phyloP scores from a whole-genome alignment of 495 filamentous ascomycete genomes.

The Aspergillus cristatus region DNA sequence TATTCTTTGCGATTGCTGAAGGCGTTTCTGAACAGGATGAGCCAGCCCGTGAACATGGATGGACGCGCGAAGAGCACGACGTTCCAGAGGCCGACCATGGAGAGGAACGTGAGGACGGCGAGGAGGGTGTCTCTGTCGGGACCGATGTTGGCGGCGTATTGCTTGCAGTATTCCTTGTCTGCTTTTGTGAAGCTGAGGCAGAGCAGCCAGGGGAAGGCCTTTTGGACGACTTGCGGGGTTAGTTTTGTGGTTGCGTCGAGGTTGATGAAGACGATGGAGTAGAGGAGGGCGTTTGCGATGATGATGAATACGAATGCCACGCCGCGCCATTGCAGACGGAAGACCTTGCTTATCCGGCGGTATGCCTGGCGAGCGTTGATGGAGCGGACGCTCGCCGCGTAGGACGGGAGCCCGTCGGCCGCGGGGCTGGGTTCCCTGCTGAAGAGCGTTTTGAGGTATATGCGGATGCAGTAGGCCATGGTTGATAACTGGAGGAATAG shows the following conservation, averaged over 20 bases:
- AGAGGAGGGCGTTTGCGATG: constrained; percentile 81
- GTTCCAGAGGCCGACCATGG: constrained; percentile 78
- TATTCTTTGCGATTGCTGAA: constrained; percentile 56
- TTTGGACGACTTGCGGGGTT: constrained; percentile 41
- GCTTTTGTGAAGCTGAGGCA: constrained; percentile 56
- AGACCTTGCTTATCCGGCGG: constrained; percentile 69
- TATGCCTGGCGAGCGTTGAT: constrained; percentile 84
- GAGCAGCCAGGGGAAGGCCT: constrained; percentile 56
- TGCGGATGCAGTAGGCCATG: constrained; percentile 88
- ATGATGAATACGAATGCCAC: constrained; percentile 81
- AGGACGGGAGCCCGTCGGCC: constrained; percentile 67
- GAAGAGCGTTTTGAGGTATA: constrained; percentile 79
- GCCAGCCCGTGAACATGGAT: constrained; percentile 79
- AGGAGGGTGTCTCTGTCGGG: constrained; percentile 70
- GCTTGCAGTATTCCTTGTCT: constrained; percentile 56
- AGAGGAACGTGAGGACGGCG: constrained; percentile 72
- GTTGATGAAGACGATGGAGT: constrained; percentile 81
- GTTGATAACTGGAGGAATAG: constrained; percentile 75
- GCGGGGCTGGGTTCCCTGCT: constrained; percentile 58
- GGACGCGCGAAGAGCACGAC: constrained; percentile 70
- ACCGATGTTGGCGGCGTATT: constrained; percentile 35
- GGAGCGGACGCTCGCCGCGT: constrained; percentile 69
- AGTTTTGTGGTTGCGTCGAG: constrained; percentile 60
- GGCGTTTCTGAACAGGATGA: constrained; percentile 47
- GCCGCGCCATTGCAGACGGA: constrained; percentile 92